Base-by-base conservation (phyloP, 345 rosid species). In the Limnanthes douglasii region DNA sequence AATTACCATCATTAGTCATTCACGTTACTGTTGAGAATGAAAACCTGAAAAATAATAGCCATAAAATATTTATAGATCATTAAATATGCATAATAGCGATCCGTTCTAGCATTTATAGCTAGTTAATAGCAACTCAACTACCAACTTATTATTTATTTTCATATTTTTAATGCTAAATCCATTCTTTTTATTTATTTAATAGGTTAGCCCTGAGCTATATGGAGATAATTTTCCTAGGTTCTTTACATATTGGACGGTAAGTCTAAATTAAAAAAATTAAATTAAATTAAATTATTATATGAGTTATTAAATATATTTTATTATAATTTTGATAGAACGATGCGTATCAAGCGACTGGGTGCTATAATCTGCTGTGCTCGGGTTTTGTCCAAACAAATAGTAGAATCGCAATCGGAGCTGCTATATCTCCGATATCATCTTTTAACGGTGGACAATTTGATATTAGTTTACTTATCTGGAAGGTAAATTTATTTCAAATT, bases 181-280 rank as follows among this genome's bases (percentile, higher is more conserved):
- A 9, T 10, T 17, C 46, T 12, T 46, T 45, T 26, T 35, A 18
- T 45, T 10, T 41, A 22, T 17, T 19, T 36, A 34, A 62, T 82
- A 90, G 96, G 80, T 92, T 14, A 92, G 99, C 56, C 99, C 99
- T 31, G 99, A 92, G 52, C 45, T 92, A 11, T 92, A 92, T 16
- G 99, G 99, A 11, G 96, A 92, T 68, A 69, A 56, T 51, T 70
- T 69, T 43, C 93, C 99, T 15, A 85, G 99, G 66, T 92, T 92
- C 62, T 92, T 92, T 29, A 92, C 93, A 2, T 92, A 92, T 50
- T 92, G 99, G 99, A 92, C 99, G 22, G 99, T 92, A 58, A 69
- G 75, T 65, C 31, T 23, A 10, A n/a, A n/a, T n/a, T 16, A 18
- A 25, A 0, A 8, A 31, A n/a, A 10, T 31, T n/a, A 10, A 5